Evolutionary conservation across 2,329 filamentous ascomycete genomes (phyloP).

Genomic region (Neodidymelliopsis sp.): DNA sequence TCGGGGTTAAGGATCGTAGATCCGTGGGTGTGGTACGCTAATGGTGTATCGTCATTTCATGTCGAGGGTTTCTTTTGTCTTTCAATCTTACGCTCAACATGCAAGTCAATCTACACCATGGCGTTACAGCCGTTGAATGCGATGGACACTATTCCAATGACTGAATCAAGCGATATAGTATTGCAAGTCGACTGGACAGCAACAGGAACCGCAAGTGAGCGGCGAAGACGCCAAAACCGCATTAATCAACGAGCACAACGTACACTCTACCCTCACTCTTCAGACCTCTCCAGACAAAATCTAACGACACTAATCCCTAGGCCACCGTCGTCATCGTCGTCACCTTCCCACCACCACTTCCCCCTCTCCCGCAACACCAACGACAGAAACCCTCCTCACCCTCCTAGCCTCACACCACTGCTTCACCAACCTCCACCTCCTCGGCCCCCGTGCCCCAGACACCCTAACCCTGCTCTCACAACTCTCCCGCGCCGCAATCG

Average conservation of each 20-base stretch:
- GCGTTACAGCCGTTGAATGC: no score
- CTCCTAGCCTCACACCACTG: background rate
- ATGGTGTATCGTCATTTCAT: no score
- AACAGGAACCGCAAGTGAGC: background rate
- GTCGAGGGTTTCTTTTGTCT: no score
- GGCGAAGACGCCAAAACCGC: conserved; percentile 8
- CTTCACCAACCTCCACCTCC: conserved; percentile 1
- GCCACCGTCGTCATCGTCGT: background rate
- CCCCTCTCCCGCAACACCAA: no score
- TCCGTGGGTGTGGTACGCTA: no score
- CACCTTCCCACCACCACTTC: no score
- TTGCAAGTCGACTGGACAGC: conserved; percentile 4
- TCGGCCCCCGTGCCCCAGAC: conserved; percentile 8
- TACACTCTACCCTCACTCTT: background rate
- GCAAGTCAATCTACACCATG: no score
- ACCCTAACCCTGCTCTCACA: no score
- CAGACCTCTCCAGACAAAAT: background rate
- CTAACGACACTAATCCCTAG: no score
- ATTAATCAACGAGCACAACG: conserved; percentile 10
- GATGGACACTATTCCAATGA: background rate
- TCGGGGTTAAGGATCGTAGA: no score
- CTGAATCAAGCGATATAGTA: background rate
- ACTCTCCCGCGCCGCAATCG: background rate
- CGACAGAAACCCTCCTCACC: background rate
- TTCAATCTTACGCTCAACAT: no score